Conservation (phyloP, 1,284 basidiomycete species). For the Ceratobasidium theobromae region DNA sequence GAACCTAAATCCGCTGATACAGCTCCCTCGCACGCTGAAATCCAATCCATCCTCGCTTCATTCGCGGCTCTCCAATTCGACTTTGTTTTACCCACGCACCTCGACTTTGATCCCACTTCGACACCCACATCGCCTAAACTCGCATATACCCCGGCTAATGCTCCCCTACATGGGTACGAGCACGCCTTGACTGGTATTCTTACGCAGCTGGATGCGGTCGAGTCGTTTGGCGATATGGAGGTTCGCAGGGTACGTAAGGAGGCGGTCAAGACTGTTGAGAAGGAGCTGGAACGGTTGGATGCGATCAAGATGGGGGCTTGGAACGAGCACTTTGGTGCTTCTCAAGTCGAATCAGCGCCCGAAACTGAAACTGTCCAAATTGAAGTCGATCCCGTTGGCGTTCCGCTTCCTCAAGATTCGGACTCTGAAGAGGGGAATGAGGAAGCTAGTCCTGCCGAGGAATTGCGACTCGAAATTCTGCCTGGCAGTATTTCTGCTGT, state of each 20-base stretch:
- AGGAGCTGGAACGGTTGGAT: constrained; percentile 23
- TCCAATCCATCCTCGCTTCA: constrained; percentile 24
- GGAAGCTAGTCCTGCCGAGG: neutral
- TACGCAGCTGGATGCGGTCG: constrained; percentile 36
- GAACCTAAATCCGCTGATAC: neutral
- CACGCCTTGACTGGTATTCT: constrained; percentile 32
- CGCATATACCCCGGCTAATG: constrained; percentile 27
- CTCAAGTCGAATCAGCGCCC: neutral
- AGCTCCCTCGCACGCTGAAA: constrained; percentile 16
- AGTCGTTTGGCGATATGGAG: constrained; percentile 24
- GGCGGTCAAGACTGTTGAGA: constrained; percentile 28
- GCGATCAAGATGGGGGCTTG: constrained; percentile 25
- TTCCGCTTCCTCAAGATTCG: constrained; percentile 1
- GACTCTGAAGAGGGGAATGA: neutral
- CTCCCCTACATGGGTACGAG: constrained; percentile 32
- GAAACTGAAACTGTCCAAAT: neutral
- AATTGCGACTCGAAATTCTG: neutral
- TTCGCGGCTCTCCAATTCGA: constrained; percentile 28
- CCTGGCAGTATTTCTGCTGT: no score
- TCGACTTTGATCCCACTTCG: constrained; percentile 5
- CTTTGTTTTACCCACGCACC: constrained; percentile 24
- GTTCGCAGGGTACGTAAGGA: constrained; percentile 33
- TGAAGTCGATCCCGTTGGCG: constrained; percentile 3
- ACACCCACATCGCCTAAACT: constrained; percentile 24
- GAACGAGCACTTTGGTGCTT: neutral